Evolutionary conservation across 768 basidiomycete genomes (phyloP).

Genomic region (Leccinellum rugosiceps): DNA sequence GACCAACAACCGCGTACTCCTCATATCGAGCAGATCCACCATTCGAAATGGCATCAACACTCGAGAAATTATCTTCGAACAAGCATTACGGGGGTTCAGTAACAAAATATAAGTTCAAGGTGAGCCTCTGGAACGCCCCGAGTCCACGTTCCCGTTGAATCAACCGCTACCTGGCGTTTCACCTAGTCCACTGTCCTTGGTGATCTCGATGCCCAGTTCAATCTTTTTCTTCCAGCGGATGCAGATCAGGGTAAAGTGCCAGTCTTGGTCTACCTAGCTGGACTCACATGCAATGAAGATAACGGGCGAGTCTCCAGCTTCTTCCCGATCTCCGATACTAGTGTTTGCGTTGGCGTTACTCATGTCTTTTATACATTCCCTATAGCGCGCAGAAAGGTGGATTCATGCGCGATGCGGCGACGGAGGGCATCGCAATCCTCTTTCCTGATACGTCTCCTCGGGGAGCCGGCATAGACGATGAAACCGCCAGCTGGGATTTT

Average conservation of each 20-base stretch:
- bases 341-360: not conserved
- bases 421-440: constrained; percentile 84
- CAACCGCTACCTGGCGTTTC: not conserved
- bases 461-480: constrained; percentile 82
- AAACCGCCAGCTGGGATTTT: constrained; percentile 84
- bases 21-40: not conserved
- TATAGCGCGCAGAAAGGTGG: constrained; percentile 87
- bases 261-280: constrained; percentile 84
- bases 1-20: not conserved
- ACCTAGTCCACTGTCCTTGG: constrained; percentile 67
- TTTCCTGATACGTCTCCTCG: constrained; percentile 95
- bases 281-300: constrained; percentile 89
- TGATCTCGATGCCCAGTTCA: constrained; percentile 72
- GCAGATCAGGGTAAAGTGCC: constrained; percentile 56
- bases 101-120: constrained; percentile 86
- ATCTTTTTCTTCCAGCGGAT: constrained; percentile 79
- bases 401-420: constrained; percentile 82
- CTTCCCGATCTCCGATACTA: not conserved
- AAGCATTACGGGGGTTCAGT: constrained; percentile 79
- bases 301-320: constrained; percentile 59
- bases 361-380: not conserved
- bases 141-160: not conserved
- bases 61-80: constrained; percentile 73
- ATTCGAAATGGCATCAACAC: constrained; percentile 24
- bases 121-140: constrained; percentile 18